Conservation (phyloP, 164 flowering plant species). For the Tetracentron sinense region DNA sequence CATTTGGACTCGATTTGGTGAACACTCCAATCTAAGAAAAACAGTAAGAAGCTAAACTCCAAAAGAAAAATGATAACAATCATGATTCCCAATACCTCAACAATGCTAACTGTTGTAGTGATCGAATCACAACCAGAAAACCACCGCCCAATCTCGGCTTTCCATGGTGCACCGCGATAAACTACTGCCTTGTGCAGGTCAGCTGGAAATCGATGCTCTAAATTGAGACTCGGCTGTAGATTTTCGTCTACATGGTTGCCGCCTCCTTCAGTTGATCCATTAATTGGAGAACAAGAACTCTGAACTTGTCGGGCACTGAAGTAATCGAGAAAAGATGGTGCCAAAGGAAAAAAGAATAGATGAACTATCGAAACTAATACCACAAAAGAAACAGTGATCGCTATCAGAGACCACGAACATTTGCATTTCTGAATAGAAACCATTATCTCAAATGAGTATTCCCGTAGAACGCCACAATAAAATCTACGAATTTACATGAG, state of each 20-base stretch:
- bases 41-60: background rate
- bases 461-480: background rate
- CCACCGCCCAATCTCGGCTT: slow-evolving; percentile 82
- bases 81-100: slow-evolving; percentile 55
- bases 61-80: background rate
- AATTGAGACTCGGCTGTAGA: slow-evolving; percentile 21
- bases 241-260: slow-evolving; percentile 11
- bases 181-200: slow-evolving; percentile 63
- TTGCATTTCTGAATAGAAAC: slow-evolving; percentile 45
- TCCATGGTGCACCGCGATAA: slow-evolving; percentile 88
- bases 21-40: background rate
- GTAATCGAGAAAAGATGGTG: slow-evolving; percentile 46
- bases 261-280: slow-evolving; percentile 33
- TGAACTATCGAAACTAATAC: slow-evolving; percentile 55
- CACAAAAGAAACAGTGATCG: slow-evolving; percentile 46
- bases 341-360: slow-evolving; percentile 58
- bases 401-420: slow-evolving; percentile 64
- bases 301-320: slow-evolving; percentile 34
- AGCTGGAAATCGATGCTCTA: slow-evolving; percentile 44
- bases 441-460: slow-evolving; percentile 26
- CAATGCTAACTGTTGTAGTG: slow-evolving; percentile 33
- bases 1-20: no score
- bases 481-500: background rate
- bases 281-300: slow-evolving; percentile 34
- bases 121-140: slow-evolving; percentile 70